Evolutionary conservation across 345 rosid species (phyloP).

Genomic region (Salix dunnii): DNA sequence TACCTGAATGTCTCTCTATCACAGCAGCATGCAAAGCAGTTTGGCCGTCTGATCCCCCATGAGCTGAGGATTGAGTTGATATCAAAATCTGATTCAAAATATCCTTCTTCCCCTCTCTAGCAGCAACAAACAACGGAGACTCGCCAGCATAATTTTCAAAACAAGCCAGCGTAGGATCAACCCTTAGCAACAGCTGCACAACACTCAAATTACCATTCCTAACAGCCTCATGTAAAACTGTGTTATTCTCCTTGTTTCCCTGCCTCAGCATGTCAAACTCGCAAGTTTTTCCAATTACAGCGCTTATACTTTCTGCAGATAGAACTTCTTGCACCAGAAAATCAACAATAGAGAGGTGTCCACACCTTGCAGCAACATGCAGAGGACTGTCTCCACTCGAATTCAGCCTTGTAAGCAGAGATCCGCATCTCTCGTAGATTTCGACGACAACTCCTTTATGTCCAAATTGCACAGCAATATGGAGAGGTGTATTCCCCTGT

Average conservation of each 20-base stretch:
- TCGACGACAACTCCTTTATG: constrained; percentile 4
- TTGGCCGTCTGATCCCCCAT: not conserved
- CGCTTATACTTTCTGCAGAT: not conserved
- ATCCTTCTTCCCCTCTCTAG: not conserved
- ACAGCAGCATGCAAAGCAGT: constrained; percentile 3
- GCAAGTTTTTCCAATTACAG: not conserved
- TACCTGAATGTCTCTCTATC: not conserved
- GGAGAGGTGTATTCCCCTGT: constrained; percentile 25
- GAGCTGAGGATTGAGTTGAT: not conserved
- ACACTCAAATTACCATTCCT: not conserved
- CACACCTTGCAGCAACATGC: constrained; percentile 23
- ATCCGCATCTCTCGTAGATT: constrained; percentile 7
- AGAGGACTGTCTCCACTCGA: constrained; percentile 23
- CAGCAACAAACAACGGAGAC: not conserved
- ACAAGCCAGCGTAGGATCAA: not conserved
- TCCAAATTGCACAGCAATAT: constrained; percentile 22
- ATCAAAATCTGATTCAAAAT: not conserved
- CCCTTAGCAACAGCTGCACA: not conserved
- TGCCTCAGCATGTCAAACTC: not conserved
- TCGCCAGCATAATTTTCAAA: not conserved
- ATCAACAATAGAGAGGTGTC: constrained; percentile 13
- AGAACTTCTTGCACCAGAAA: constrained; percentile 3
- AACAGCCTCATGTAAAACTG: not conserved
- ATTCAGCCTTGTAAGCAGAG: constrained; percentile 18
- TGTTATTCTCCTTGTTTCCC: not conserved